A percentile compares a stretch with the other conserved stretches of the same genome.
phyloP scores from a whole-genome alignment of 345 rosid species.

The Camelina hispida region DNA sequence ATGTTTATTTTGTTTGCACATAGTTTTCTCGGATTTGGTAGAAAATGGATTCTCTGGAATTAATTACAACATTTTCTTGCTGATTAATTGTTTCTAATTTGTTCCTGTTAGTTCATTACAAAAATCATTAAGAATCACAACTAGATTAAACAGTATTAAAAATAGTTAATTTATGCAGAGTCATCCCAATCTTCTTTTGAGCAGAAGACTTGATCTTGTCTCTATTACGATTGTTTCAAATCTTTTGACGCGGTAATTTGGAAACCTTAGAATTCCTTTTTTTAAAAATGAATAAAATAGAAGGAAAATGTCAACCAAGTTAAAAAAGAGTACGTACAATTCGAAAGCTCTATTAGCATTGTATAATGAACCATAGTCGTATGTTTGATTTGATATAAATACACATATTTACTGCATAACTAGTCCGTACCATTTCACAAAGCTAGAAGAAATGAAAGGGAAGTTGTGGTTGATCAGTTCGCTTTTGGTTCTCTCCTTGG shows the following conservation, averaged over 20 bases:
- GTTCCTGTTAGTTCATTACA: background rate
- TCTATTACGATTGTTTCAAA: constrained; percentile 21
- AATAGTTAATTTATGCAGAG: background rate
- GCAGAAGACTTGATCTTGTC: constrained; percentile 30
- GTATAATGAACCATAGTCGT: constrained; percentile 4
- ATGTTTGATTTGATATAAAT: constrained; percentile 16
- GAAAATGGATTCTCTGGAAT: constrained; percentile 5
- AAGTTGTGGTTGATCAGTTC: background rate
- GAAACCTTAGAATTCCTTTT: background rate
- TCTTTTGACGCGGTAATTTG: constrained; percentile 14
- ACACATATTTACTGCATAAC: background rate
- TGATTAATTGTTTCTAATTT: background rate
- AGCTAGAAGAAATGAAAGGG: background rate
- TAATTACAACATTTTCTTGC: background rate
- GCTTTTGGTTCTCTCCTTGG: constrained; percentile 1
- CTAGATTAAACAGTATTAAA: constrained; percentile 8
- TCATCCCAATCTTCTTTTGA: constrained; percentile 6
- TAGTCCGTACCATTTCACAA: background rate
- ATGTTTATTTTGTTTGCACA: constrained; percentile 26
- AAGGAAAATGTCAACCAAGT: background rate
- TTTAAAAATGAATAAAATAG: background rate
- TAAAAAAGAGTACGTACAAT: background rate
- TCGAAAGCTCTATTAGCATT: background rate
- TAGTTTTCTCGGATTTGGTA: constrained; percentile 26
- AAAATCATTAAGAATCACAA: background rate